phyloP scores from a whole-genome alignment of 176 grass and related monocot species.

The Lolium rigidum region DNA sequence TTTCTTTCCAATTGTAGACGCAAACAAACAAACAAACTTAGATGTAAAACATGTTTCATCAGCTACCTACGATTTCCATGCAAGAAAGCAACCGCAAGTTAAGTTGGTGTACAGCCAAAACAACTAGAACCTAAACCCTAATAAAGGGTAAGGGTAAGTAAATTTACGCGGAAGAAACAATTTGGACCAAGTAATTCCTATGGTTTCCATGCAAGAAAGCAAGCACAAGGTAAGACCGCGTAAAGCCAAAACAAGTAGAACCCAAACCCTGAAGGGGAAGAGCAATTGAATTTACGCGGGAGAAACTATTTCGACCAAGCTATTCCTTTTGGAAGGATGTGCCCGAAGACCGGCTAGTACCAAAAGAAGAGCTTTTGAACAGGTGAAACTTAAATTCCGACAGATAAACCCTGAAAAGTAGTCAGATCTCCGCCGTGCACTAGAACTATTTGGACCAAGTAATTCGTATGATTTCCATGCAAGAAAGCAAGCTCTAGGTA shows the following conservation, averaged over 20 bases:
- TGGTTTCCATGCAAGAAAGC: background rate
- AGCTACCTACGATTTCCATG: conserved; percentile 2
- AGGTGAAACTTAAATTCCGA: background rate
- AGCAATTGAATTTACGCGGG: too few relatives aligned
- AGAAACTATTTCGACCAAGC: background rate
- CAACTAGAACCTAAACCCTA: conserved; percentile 11
- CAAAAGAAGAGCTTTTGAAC: background rate
- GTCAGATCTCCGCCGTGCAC: conserved; percentile 26
- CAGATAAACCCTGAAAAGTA: background rate
- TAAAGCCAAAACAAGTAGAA: background rate
- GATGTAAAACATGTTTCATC: background rate
- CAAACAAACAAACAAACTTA: conserved; percentile 14
- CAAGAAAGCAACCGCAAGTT: background rate
- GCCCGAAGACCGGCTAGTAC: background rate
- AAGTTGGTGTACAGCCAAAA: conserved; percentile 7
- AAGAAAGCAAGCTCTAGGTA: background rate
- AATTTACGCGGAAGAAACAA: background rate
- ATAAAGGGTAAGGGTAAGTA: too few relatives aligned
- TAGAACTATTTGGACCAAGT: background rate
- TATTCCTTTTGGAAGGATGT: background rate
- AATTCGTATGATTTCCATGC: too few relatives aligned
- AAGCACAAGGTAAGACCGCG: background rate
- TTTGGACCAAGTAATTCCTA: background rate
- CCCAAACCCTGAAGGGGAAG: conserved; percentile 7
- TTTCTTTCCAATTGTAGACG: background rate